Conservation (phyloP, 257 asterid species). For the Gardenia jasminoides region DNA sequence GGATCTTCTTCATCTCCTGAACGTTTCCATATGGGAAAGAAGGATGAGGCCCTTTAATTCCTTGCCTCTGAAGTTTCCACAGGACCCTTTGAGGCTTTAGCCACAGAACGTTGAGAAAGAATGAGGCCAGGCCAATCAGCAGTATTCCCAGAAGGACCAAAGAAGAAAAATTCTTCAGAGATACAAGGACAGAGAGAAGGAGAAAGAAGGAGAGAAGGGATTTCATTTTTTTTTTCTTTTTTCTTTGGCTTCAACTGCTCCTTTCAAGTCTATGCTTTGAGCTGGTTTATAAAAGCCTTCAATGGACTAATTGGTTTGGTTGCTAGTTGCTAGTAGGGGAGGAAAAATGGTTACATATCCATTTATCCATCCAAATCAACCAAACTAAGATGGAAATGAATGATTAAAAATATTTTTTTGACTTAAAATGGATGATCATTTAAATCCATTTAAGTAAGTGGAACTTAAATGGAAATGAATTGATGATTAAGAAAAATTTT, state of each 20-base stretch:
- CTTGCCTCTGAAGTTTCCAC: constrained; percentile 62
- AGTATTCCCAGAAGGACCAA: constrained; percentile 4
- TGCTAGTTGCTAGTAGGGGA: too few relatives aligned
- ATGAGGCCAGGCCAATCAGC: constrained; percentile 19
- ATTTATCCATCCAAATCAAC: too few relatives aligned
- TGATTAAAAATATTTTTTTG: too few relatives aligned
- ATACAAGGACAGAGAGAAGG: constrained; percentile 4
- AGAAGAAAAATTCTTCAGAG: not conserved
- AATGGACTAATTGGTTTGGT: not conserved
- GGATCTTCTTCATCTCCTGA: constrained; percentile 71
- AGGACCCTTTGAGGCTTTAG: constrained; percentile 36
- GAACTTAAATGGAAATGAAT: too few relatives aligned
- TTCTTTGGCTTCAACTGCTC: constrained; percentile 12
- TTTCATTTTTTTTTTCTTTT: constrained; percentile 29
- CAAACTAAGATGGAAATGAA: too few relatives aligned
- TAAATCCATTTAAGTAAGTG: too few relatives aligned
- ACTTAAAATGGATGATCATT: too few relatives aligned
- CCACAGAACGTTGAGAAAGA: constrained; percentile 35
- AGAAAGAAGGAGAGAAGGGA: constrained; percentile 22
- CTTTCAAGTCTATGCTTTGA: not conserved
- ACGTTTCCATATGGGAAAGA: constrained; percentile 55
- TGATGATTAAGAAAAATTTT: too few relatives aligned
- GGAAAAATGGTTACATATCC: too few relatives aligned
- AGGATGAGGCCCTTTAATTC: constrained; percentile 74
- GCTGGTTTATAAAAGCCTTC: constrained; percentile 7